Base-by-base conservation (phyloP, 805 yeast species). In the Clavispora fructus region DNA sequence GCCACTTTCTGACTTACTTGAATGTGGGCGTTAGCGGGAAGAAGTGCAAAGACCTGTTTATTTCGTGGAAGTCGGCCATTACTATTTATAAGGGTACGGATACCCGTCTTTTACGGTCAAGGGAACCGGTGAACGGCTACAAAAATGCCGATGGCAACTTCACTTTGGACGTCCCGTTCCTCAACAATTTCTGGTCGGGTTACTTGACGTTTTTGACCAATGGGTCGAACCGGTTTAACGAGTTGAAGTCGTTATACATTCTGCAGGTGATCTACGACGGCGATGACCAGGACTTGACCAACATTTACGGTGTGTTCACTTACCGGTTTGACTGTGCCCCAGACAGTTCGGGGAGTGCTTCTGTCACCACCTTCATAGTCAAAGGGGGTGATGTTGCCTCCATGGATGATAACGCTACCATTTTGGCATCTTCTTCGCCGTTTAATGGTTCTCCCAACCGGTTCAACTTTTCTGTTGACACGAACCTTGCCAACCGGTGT, bases 391-490 rank as follows among this genome's bases (percentile, higher is more conserved):
- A 51, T 16, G 63, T 52, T 2, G 55, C 51, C 1, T 64, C 55
- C 13, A 55, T 54, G 23, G 68, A 65, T 39, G 75, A 71, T 29
- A 68, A 68, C 46, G 74, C 64, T 39, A 71, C 76, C 1, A 71
- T 69, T 7, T 40, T 69, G 10, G 75, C 73, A 1, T 65, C 68
- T 40, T 65, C 74, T 2, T 70, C 75, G 7, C 76, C 76, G 1
- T 50, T 51, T 13, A 62, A 60, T 30, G 35, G 55, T 1, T 58
- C 67, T 6, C 65, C 68, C 0, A 42, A 42, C n/a, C 39, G 45
- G 17, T 30, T 44, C 13, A 52, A 45, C 12, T 50, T 59, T 25
- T 59, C 62, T 3, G 46, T 55, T 30, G 48, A 46, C 31, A 45
- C 54, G 1, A 31, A 46, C 10, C 19, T 45, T 35, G 46, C 51